Evolutionary conservation across 2,329 filamentous ascomycete species (phyloP), one percentile per base, ranked within the genome.

Genomic region (Fusarium sp.): DNA sequence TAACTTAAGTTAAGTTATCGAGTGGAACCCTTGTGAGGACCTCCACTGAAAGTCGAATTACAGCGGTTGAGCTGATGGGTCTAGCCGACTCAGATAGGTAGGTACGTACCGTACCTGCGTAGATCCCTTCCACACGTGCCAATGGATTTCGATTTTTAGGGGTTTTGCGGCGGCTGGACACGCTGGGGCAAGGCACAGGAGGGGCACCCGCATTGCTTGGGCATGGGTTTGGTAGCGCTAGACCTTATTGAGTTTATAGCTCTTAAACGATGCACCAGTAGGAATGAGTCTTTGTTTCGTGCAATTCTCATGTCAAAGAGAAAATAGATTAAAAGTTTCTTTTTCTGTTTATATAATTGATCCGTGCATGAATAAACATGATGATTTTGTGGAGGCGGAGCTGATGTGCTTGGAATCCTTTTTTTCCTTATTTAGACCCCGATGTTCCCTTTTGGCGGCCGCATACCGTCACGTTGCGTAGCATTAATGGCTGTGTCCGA

Each of bases 1-100:
- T 50, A 59, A 37, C 32, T 50, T 44, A 64, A 46, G 35, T 64
- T 65, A 69, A 69, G 60, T 60, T 52, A 35, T 57, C 44, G 30
- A 30, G 60, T 73, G 74, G 74, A 67, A 64, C 74, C 69, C 56
- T 69, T 60, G 46, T 64, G 53, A 72, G 61, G 56, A 50, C 55
- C 64, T 63, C 64, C 64, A 67, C 64, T 76, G 59, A 61, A 67
- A 70, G 67, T 67, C 58, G 61, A 73, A 62, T 68, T 56, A 53
- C 60, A 73, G 70, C 58, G 60, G 60, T 54, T 60, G 62, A 60
- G 61, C 42, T 64, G 41, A 49, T 59, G 32, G 37, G 49, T 46
- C 42, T 67, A 67, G 30, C 63, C 56, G 63, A 63, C 49, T 67
- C 63, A 62, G 49, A 63, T 35, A 44, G 35, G 18, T 10, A 30